phyloP scores from a whole-genome alignment of 192 early-diverging fungal species.

The Backusella sp. region DNA sequence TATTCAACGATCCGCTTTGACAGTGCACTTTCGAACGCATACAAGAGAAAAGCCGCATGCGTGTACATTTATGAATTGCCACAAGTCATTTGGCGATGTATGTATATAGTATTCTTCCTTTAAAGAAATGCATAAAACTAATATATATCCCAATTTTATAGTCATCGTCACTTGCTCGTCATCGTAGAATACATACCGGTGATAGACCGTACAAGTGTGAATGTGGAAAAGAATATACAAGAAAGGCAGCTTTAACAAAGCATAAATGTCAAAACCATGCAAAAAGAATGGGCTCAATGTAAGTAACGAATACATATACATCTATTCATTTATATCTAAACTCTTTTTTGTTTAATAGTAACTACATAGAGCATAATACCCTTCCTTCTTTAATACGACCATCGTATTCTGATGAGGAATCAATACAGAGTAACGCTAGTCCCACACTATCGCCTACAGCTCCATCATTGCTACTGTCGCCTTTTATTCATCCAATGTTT shows the following conservation, averaged over 20 bases:
- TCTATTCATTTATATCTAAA: background rate
- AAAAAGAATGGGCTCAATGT: background rate
- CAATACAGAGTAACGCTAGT: background rate
- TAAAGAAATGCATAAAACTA: too few species aligned
- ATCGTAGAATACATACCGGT: constrained; percentile 69
- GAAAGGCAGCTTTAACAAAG: constrained; percentile 69
- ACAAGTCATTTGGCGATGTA: background rate
- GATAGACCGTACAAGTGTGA: constrained; percentile 68
- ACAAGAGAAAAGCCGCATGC: background rate
- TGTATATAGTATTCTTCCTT: background rate
- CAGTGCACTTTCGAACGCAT: background rate
- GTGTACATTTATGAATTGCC: background rate
- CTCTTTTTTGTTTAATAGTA: background rate
- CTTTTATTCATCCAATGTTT: background rate
- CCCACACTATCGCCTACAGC: background rate
- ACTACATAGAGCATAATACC: background rate
- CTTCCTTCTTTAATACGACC: background rate
- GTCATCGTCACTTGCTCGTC: constrained; percentile 50
- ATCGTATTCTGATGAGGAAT: background rate
- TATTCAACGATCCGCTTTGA: constrained; percentile 59
- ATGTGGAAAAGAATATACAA: constrained; percentile 74
- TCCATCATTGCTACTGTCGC: background rate
- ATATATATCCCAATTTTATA: too few species aligned
- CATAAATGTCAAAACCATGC: constrained; percentile 40
- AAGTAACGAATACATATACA: background rate